These are phyloP conservation scores for Cenococcum geophilum DNA, from an alignment of 495 filamentous ascomycete species.

Conservation along the genomic window DNA sequence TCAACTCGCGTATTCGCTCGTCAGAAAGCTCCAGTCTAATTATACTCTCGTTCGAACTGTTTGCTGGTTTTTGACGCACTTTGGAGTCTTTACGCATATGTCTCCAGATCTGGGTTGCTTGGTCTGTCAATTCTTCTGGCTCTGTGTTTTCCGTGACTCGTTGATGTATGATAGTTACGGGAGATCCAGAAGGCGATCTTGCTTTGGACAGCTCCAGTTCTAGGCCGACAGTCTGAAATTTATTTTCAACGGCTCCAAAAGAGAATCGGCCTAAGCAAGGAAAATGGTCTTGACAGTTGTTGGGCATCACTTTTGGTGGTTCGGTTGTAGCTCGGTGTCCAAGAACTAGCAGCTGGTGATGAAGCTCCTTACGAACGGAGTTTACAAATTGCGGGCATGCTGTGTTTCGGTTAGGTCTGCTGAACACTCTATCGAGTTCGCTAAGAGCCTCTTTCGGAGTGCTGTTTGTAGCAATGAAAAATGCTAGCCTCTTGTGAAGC, in stretches of 20 bases:
- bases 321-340: not conserved
- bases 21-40: conserved; percentile 16
- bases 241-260: not conserved
- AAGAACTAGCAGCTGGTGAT: not conserved
- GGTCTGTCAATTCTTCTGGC: not conserved
- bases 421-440: not conserved
- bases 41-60: conserved; percentile 5
- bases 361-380: not conserved
- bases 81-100: conserved; percentile 30
- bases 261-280: conserved; percentile 7
- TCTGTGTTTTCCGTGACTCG: not conserved
- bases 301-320: not conserved
- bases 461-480: not conserved
- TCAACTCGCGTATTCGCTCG: conserved; percentile 16
- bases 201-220: not conserved
- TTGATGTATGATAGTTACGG: conserved; percentile 5
- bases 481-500: conserved; percentile 1
- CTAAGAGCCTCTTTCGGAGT: not conserved
- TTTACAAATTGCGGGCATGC: not conserved
- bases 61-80: conserved; percentile 9
- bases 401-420: not conserved
- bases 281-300: not conserved
- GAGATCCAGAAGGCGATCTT: conserved; percentile 3
- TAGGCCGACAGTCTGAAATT: not conserved
- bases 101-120: conserved; percentile 27